Base-by-base conservation (phyloP, 257 asterid species). In the Jaltomata sinuosa region DNA sequence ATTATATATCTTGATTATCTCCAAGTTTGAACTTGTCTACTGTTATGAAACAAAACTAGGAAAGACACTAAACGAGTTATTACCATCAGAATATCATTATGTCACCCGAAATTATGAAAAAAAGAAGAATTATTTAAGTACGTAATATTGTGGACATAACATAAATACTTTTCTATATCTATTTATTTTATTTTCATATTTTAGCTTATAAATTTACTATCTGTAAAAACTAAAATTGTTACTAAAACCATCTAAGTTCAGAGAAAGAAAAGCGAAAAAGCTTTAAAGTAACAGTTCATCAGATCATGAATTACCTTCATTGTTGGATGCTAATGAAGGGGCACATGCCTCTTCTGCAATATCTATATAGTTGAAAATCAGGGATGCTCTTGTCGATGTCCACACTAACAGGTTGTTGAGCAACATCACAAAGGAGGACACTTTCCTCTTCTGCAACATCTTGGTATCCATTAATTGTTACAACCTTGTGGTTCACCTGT, bases 361-460 rank as follows among this genome's bases (percentile, higher is more conserved):
- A 68, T 0, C 80, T 59, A 55, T 85, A 85, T 6, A 89, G 83
- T 65, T 89, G 90, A 81, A 87, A 85, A 82, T 85, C 90, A 10
- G 42, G 52, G 6, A 86, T 54, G 55, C 89, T 87, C 57, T 84
- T 87, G 8, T 54, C 67, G 1, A 87, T 87, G 49, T 82, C 88
- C 45, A 84, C 89, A 38, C 90, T 84, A 59, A 84, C 65, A 69
- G 87, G 89, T 50, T 87, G 87, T 27, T 84, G 47, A 40, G 45
- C 84, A 78, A 89, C 87, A 79, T 83, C 88, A 84, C 90, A 85
- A n/a, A 87, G 53, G 55, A 84, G 21, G 38, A 87, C 57, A 71
- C 38, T 84, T 21, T 69, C 89, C 22, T 84, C 85, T 61, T 82
- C 78, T 69, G 42, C 84, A 38, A 84, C 87, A 25, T 82, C 84